These are phyloP conservation scores for Lepidopterella palustris DNA, from an alignment of 495 filamentous ascomycete species.

Conservation along the genomic window DNA sequence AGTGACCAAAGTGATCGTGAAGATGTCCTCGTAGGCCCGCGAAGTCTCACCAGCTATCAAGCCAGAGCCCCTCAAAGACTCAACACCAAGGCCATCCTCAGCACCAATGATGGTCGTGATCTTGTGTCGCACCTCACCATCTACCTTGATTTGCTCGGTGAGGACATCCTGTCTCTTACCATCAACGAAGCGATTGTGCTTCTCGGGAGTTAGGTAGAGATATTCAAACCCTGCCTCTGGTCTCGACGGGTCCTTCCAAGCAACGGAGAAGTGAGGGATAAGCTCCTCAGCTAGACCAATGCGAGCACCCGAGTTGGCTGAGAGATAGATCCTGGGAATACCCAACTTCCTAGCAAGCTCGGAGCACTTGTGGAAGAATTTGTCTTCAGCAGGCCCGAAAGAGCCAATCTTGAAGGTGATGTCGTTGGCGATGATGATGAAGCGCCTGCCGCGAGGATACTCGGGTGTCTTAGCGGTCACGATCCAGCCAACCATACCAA, in stretches of 20 bases:
- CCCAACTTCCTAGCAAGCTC: slow-evolving; percentile 88
- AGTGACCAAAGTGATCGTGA: slow-evolving; percentile 95
- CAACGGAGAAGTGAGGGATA: slow-evolving; percentile 92
- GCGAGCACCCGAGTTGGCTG: slow-evolving; percentile 98
- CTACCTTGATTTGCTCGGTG: slow-evolving; percentile 75
- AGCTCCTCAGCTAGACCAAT: slow-evolving; percentile 95
- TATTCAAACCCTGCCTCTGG: slow-evolving; percentile 96
- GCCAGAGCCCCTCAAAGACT: slow-evolving; percentile 94
- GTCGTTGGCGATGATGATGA: slow-evolving; percentile 96
- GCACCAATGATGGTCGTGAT: slow-evolving; percentile 91
- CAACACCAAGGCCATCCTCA: slow-evolving; percentile 94
- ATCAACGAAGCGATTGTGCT: slow-evolving; percentile 83
- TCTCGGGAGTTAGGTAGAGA: slow-evolving; percentile 84
- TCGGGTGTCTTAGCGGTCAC: slow-evolving; percentile 97
- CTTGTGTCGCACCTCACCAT: slow-evolving; percentile 86
- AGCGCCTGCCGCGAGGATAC: slow-evolving; percentile 85
- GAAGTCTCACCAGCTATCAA: slow-evolving; percentile 97
- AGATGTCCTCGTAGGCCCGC: slow-evolving; percentile 96
- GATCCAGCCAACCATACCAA: slow-evolving; percentile 98
- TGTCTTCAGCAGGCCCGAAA: slow-evolving; percentile 92
- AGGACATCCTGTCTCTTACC: slow-evolving; percentile 76
- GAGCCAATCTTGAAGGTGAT: slow-evolving; percentile 99
- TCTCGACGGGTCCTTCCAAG: slow-evolving; percentile 81
- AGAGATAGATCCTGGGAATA: slow-evolving; percentile 94
- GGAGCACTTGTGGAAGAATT: slow-evolving; percentile 98